Evolutionary conservation across 1,139 yeast genomes (phyloP), one percentile per base, ranked within the genome.

Genomic region (Yamadazyma triangularis): DNA sequence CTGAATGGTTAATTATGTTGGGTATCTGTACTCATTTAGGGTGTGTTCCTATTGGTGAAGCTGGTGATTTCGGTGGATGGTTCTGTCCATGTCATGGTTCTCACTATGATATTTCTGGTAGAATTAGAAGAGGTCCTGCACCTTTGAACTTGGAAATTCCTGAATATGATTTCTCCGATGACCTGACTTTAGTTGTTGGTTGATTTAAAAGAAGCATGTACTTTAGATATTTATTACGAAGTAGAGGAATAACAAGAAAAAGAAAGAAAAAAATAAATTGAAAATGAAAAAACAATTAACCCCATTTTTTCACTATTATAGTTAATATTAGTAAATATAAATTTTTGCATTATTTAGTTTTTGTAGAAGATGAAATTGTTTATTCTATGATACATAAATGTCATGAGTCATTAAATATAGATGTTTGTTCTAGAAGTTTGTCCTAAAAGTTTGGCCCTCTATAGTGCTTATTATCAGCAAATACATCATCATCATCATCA

Each of bases 51-150:
- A 93, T 93, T 58, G 98, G 99, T 62, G 98, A 93, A 72, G 85
- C 97, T 45, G 99, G 99, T 70, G 99, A 93, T 67, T 93, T 79
- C 54, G 97, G 96, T 63, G 98, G 98, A 60, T 93, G 98, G 98
- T 93, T 93, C 91, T 93, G 99, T 70, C 99, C 99, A 47, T 93
- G 98, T 74, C 99, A 93, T 75, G 99, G 98, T 78, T 91, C 98
- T 61, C 98, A 93, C 69, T 93, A 93, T 71, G 98, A 93, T 72
- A 93, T 93, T 71, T 83, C 97, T 44, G 99, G 99, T 64, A 91
- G 99, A 82, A 91, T 93, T 64, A 87, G 99, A 82, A 91, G 81
- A 73, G 99, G 99, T 51, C 99, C 99, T 54, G 99, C 99, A 61
- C 99, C 99, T 59, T 79, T 88, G 66, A 91, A 91, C 77, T 79